Percentiles rank a stretch among this genome's conserved stretches.
phyloP scores from a whole-genome alignment of 805 yeast species.

The Kazachstania africana region DNA sequence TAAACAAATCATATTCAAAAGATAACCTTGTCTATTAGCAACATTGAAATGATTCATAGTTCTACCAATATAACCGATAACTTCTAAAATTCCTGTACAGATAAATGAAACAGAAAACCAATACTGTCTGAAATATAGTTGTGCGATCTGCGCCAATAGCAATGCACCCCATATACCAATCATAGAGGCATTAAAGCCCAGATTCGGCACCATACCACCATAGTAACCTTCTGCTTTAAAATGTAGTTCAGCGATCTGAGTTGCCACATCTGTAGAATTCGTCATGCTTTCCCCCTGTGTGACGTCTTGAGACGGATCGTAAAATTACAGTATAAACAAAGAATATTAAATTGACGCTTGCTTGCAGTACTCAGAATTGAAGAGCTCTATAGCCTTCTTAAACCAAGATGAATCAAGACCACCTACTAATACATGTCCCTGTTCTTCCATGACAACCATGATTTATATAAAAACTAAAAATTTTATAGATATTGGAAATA shows the following conservation, averaged over 20 bases:
- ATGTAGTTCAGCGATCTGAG: conserved; percentile 24
- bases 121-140: conserved; percentile 39
- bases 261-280: conserved; percentile 45
- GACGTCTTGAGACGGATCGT: too few relatives aligned
- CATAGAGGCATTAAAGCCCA: conserved; percentile 48
- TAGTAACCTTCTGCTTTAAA: conserved; percentile 21
- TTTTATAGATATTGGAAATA: too few relatives aligned
- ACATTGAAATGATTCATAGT: conserved; percentile 32
- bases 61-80: conserved; percentile 59
- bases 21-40: conserved; percentile 30
- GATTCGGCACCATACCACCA: conserved; percentile 37
- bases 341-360: too few relatives aligned
- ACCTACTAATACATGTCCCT: too few relatives aligned
- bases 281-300: too few relatives aligned
- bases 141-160: conserved; percentile 33
- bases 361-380: too few relatives aligned
- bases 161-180: conserved; percentile 42
- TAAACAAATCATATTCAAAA: conserved; percentile 55
- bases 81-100: conserved; percentile 47
- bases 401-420: too few relatives aligned
- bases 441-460: too few relatives aligned
- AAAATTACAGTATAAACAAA: too few relatives aligned
- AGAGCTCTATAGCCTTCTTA: too few relatives aligned
- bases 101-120: conserved; percentile 55
- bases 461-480: too few relatives aligned